Conservation (phyloP, 148 eudicot species). For the Fagopyrum esculentum region DNA sequence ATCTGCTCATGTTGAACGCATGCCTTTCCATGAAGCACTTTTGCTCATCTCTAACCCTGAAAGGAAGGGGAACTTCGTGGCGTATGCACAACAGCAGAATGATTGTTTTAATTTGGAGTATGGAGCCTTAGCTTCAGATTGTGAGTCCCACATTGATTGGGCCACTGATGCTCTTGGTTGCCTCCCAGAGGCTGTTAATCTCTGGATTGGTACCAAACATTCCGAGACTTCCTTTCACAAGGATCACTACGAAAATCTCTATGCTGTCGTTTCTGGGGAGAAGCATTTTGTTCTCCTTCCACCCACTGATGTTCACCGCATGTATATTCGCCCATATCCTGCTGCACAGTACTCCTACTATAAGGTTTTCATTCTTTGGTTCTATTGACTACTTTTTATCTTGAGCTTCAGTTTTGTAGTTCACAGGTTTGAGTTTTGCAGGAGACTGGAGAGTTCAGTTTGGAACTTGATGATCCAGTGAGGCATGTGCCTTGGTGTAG, state of each 20-base stretch:
- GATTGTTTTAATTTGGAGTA: constrained; percentile 82
- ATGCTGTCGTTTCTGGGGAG: constrained; percentile 82
- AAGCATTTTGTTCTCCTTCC: constrained; percentile 90
- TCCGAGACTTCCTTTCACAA: constrained; percentile 90
- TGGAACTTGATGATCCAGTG: constrained; percentile 74
- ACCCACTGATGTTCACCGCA: constrained; percentile 87
- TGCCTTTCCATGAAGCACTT: constrained; percentile 53
- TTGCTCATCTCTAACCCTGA: constrained; percentile 27
- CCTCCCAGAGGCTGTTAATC: constrained; percentile 85
- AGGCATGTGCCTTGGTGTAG: constrained; percentile 90
- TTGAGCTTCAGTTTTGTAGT: not conserved
- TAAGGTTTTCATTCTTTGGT: constrained; percentile 30
- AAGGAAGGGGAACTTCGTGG: constrained; percentile 29
- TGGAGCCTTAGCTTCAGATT: constrained; percentile 40
- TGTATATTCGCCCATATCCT: constrained; percentile 70
- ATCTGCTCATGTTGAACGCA: constrained; percentile 55
- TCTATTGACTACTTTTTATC: not conserved
- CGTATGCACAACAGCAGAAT: constrained; percentile 90
- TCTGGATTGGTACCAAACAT: constrained; percentile 71
- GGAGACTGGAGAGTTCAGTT: constrained; percentile 58
- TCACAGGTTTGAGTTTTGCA: constrained; percentile 21
- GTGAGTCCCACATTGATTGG: constrained; percentile 72
- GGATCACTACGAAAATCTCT: constrained; percentile 94
- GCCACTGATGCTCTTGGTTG: constrained; percentile 80
- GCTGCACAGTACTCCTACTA: constrained; percentile 63